Evolutionary conservation across 208 protist species (phyloP).

Genomic region (Naegleria gruberi): DNA sequence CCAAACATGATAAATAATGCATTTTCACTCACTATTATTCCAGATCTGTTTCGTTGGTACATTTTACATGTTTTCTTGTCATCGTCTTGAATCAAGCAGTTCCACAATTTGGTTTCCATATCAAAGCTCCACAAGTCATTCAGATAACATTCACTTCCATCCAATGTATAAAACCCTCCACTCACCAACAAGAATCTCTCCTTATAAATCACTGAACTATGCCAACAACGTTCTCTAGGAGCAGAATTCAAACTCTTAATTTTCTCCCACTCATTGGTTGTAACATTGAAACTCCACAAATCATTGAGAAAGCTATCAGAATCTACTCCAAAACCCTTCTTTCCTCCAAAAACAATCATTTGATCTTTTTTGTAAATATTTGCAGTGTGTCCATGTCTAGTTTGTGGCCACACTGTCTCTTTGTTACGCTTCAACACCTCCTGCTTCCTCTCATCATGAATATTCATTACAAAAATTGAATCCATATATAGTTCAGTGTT

Average conservation of each 20-base stretch:
- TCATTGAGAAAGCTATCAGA: background rate
- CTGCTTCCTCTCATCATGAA: background rate
- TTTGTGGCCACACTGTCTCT: background rate
- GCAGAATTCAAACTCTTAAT: background rate
- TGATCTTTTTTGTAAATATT: background rate
- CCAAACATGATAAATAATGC: background rate
- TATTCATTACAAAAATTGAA: background rate
- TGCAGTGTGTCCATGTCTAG: background rate
- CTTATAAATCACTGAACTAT: background rate
- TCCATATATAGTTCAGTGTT: background rate
- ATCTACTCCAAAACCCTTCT: background rate
- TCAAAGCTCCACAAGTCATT: background rate
- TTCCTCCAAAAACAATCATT: background rate
- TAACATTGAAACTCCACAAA: background rate
- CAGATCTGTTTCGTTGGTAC: background rate
- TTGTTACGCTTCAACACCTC: background rate
- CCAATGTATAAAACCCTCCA: background rate
- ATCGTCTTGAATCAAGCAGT: background rate
- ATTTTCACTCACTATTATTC: background rate
- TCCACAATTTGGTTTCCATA: background rate
- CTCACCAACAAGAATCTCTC: background rate
- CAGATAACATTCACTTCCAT: background rate
- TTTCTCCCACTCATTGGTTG: background rate
- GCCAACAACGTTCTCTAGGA: constrained; percentile 5
- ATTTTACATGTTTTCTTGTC: background rate